phyloP scores from a whole-genome alignment of 2,329 filamentous ascomycete species.

The Spiromastix sp. region DNA sequence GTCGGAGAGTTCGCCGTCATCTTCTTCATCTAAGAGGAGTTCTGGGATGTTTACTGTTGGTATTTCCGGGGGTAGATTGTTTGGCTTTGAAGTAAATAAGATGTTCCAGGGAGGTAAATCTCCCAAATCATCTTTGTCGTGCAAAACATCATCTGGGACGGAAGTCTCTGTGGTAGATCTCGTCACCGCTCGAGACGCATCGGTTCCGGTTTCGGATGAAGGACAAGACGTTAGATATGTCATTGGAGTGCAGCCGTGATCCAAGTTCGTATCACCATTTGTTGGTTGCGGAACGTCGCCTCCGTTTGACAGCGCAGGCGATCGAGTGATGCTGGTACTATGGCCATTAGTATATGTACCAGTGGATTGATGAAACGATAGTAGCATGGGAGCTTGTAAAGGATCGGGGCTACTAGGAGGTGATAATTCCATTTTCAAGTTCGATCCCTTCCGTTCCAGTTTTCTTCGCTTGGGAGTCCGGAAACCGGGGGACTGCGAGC shows the following conservation, averaged over 20 bases:
- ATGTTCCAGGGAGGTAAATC: not conserved
- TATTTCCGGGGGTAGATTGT: not conserved
- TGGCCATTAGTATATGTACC: too few species aligned
- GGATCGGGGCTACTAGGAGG: conserved; percentile 14
- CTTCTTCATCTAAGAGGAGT: conserved; percentile 12
- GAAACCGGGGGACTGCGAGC: not conserved
- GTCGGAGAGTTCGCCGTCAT: conserved; percentile 17
- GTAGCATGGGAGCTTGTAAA: conserved; percentile 5
- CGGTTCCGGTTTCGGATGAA: not conserved
- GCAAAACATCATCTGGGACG: not conserved
- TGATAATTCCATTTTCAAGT: conserved; percentile 27
- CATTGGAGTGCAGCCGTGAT: too few species aligned
- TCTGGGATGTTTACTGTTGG: conserved; percentile 18
- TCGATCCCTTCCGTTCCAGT: conserved; percentile 5
- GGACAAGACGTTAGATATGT: conserved; percentile 7
- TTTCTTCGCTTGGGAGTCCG: conserved; percentile 4
- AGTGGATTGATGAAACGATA: too few species aligned
- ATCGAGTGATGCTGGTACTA: too few species aligned
- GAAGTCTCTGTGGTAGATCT: conserved; percentile 4
- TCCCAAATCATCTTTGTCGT: conserved; percentile 1
- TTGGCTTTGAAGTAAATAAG: not conserved
- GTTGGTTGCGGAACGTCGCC: too few species aligned
- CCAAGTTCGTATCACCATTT: too few species aligned
- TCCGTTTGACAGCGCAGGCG: too few species aligned
- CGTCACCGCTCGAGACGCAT: conserved; percentile 1